These are phyloP conservation scores for Podospora tetraspora DNA, from an alignment of 495 filamentous ascomycete species.

Conservation along the genomic window DNA sequence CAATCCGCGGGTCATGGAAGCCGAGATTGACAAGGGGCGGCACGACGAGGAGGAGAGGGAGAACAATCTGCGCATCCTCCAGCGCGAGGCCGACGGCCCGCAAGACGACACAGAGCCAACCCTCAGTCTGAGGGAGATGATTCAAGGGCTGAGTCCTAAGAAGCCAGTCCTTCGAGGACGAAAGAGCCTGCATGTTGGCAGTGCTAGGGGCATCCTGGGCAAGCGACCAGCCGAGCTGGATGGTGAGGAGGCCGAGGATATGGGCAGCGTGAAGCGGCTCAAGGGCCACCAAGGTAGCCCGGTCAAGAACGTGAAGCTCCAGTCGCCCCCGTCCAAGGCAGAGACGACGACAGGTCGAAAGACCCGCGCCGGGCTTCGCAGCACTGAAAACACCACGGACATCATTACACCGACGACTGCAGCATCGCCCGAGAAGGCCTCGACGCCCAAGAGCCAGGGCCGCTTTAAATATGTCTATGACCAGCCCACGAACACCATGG, in stretches of 20 bases:
- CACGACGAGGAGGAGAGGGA: slow-evolving; percentile 58
- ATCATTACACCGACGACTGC: slow-evolving; percentile 37
- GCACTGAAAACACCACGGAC: slow-evolving; percentile 23
- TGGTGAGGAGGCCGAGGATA: slow-evolving; percentile 59
- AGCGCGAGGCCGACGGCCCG: slow-evolving; percentile 42
- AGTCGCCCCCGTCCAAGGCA: slow-evolving; percentile 58
- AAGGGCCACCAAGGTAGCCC: slow-evolving; percentile 69
- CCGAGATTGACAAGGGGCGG: slow-evolving; percentile 63
- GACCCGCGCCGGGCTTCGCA: slow-evolving; percentile 44
- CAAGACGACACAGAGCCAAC: slow-evolving; percentile 56
- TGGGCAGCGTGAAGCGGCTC: slow-evolving; percentile 61
- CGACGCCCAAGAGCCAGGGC: slow-evolving; percentile 47
- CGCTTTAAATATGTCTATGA: slow-evolving; percentile 46
- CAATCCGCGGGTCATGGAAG: slow-evolving; percentile 60
- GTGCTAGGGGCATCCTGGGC: slow-evolving; percentile 67
- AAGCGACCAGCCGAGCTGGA: slow-evolving; percentile 71
- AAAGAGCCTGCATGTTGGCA: slow-evolving; percentile 72
- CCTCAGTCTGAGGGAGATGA: slow-evolving; percentile 66
- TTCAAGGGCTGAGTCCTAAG: slow-evolving; percentile 70
- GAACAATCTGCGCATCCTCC: slow-evolving; percentile 50
- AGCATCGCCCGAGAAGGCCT: slow-evolving; percentile 45
- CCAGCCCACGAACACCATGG: slow-evolving; percentile 38
- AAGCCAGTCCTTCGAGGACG: slow-evolving; percentile 61
- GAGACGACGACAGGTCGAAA: slow-evolving; percentile 56
- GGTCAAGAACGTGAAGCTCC: slow-evolving; percentile 67